Evolutionary conservation across 176 grass and related monocot genomes (phyloP), one percentile per base, ranked within the genome.

Genomic region (Paspalum vaginatum): DNA sequence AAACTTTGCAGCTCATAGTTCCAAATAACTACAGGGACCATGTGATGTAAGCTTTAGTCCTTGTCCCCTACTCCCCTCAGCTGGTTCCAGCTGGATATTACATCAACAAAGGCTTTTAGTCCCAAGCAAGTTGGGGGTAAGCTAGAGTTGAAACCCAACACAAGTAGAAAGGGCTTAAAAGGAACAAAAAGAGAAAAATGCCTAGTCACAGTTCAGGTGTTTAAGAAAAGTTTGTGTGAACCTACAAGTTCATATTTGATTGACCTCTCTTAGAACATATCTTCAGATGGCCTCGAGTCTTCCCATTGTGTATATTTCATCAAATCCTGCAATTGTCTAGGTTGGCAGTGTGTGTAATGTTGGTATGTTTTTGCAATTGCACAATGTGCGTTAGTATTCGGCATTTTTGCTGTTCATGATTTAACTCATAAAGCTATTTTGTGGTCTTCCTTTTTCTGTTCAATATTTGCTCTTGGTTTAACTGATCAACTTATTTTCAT

Each of bases 331-430:
- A 76, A 32, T 79, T 37, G 24, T 60, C 41, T 15, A 58, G 27
- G 25, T 8, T 48, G 52, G 50, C 15, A 52, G 8, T 76, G 60
- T 54, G 70, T 16, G 48, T 55, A 65, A 32, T 78, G 11, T 64
- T 24, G 32, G 24, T 82, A 49, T 17, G 44, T 47, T 17, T 82
- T 49, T 78, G 67, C 26, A 61, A 49, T 59, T 14, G 32, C 15
- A 70, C 10, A 40, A 76, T 47, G 38, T 88, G 48, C 46, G 48
- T 77, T n/a, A 84, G 72, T 48, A n/a, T 63, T 46, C 58, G 52
- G 15, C 24, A 55, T 11, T 11, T 11, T 67, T 76, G 59, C 64
- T 25, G 73, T 39, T 50, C 17, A 50, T 47, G 46, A 21, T 52
- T 53, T 61, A 75, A 61, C 42, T 80, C 55, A 42, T 46, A 59